Evolutionary conservation across 1,139 yeast species (phyloP).

Genomic region (Chernovozyma sophiae-reginae): DNA sequence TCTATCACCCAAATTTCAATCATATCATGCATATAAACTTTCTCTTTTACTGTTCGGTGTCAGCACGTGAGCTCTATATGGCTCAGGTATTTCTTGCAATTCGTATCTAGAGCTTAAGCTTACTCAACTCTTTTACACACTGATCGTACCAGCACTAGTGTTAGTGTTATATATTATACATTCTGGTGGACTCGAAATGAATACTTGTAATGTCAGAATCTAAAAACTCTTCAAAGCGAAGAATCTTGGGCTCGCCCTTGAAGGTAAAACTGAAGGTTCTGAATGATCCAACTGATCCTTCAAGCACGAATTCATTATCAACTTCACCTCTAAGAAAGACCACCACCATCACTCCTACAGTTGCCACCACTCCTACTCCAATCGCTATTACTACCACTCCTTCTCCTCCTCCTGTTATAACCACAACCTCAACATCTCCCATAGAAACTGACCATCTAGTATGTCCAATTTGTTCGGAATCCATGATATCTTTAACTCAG

Average conservation of each 20-base stretch:
- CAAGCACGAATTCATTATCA: too few species aligned
- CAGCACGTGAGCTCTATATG: too few species aligned
- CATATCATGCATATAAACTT: too few species aligned
- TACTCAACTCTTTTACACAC: too few species aligned
- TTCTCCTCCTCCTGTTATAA: not conserved
- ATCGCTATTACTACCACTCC: not conserved
- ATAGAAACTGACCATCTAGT: not conserved
- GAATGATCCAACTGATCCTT: too few species aligned
- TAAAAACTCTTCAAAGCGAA: conserved; percentile 6
- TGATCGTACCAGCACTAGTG: too few species aligned
- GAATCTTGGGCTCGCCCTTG: conserved; percentile 4
- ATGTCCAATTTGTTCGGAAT: conserved; percentile 73
- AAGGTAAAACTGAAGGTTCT: not conserved
- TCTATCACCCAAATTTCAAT: too few species aligned
- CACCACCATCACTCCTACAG: not conserved
- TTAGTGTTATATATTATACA: too few species aligned
- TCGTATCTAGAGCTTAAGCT: too few species aligned
- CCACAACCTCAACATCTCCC: not conserved
- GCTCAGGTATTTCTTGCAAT: too few species aligned
- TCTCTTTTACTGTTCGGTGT: too few species aligned
- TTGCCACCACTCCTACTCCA: not conserved
- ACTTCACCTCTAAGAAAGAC: too few species aligned
- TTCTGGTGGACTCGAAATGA: not conserved
- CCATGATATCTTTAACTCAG: conserved; percentile 53
- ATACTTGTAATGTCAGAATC: conserved; percentile 7